Percentiles rank a stretch among this genome's conserved stretches.
phyloP scores from a whole-genome alignment of 345 rosid species.

The Mercurialis annua region DNA sequence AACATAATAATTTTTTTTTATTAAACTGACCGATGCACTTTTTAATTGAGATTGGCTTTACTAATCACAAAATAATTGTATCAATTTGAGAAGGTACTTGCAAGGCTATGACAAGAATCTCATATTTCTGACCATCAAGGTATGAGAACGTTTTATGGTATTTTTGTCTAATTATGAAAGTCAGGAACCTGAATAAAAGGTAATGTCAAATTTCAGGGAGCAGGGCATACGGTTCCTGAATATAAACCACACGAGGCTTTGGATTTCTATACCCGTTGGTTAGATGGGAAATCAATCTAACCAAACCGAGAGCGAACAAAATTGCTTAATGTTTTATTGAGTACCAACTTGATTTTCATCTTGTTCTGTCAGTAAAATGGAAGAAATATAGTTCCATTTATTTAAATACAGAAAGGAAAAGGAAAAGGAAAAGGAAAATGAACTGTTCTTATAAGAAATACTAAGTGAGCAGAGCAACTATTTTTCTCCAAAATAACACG shows the following conservation, averaged over 20 bases:
- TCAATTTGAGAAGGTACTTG: constrained; percentile 51
- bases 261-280: constrained; percentile 41
- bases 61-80: too few relatives aligned
- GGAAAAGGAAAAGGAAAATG: too few relatives aligned
- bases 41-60: too few relatives aligned
- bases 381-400: not conserved
- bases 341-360: not conserved
- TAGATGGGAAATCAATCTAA: constrained; percentile 36
- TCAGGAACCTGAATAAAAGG: not conserved
- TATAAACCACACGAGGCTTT: constrained; percentile 53
- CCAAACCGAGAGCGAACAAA: not conserved
- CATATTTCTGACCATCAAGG: constrained; percentile 58
- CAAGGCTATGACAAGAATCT: constrained; percentile 52
- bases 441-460: too few relatives aligned
- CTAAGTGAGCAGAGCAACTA: too few relatives aligned
- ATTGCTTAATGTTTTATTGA: not conserved
- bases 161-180: not conserved
- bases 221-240: constrained; percentile 64
- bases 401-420: too few relatives aligned
- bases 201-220: constrained; percentile 38
- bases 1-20: too few relatives aligned
- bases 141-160: not conserved
- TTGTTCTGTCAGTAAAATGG: not conserved
- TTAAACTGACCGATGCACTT: too few relatives aligned
- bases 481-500: too few relatives aligned